These are phyloP conservation scores for Escallonia rubra DNA, from an alignment of 129 eudicot species.

Conservation along the genomic window DNA sequence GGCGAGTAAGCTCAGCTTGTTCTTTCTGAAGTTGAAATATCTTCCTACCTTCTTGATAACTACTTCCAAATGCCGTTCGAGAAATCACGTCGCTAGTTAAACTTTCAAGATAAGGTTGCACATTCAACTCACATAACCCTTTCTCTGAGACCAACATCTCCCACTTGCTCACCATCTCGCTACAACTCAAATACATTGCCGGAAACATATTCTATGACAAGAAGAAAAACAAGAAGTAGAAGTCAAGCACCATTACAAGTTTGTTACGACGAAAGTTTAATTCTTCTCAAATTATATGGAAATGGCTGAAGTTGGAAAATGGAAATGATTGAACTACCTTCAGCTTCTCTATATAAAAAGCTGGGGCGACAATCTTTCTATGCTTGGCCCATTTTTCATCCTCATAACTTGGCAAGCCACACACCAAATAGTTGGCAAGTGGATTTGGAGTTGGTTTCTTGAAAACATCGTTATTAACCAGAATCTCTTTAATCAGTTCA, in stretches of 20 bases:
- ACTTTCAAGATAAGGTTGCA: constrained; percentile 45
- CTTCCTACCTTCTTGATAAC: constrained; percentile 42
- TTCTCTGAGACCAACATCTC: constrained; percentile 25
- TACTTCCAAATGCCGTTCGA: constrained; percentile 66
- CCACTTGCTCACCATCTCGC: constrained; percentile 56
- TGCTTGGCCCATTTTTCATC: constrained; percentile 77
- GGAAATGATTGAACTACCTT: constrained; percentile 30
- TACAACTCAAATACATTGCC: constrained; percentile 51
- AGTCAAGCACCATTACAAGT: background rate
- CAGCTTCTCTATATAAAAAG: constrained; percentile 50
- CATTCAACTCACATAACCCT: constrained; percentile 40
- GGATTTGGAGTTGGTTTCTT: constrained; percentile 63
- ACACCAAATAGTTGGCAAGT: constrained; percentile 33
- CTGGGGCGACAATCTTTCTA: constrained; percentile 64
- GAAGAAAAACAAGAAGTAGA: background rate
- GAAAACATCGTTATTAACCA: constrained; percentile 40
- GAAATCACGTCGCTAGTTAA: constrained; percentile 57
- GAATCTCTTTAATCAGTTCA: constrained; percentile 50
- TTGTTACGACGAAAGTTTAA: too few relatives aligned
- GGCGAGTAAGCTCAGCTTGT: constrained; percentile 55
- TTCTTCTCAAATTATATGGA: too few relatives aligned
- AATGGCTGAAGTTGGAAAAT: too few relatives aligned
- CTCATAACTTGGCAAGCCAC: constrained; percentile 52
- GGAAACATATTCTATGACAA: constrained; percentile 45
- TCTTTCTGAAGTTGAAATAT: constrained; percentile 60